Base-by-base conservation (phyloP, 2,329 filamentous ascomycete genomes). In the Byssochlamys sp. region DNA sequence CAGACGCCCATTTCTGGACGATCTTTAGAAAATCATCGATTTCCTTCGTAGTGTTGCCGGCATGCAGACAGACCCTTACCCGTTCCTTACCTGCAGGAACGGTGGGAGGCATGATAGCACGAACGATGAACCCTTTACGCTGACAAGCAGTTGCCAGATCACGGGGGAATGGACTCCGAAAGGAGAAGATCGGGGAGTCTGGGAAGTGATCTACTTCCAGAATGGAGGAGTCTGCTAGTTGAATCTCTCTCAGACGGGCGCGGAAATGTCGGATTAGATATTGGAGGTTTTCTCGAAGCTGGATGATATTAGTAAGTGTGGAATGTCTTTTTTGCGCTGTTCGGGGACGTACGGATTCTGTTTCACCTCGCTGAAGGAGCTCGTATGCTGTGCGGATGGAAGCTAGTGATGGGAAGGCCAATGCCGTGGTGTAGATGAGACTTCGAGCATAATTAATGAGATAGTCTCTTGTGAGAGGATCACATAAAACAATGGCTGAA, bases 361-460 rank as follows among this genome's bases (percentile, higher is more conserved):
- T 82, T 31, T 73, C 67, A 0, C 81, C 82, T 1, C 71, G 68
- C 7, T 66, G 67, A n/a, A 89, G 72, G 31, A 84, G 78, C 6
- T 79, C 75, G 64, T 86, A 88, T 0, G 79, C 77, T 0, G 81
- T 77, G 49, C 78, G 74, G 55, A 88, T 84, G 12, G 80, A 80
- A 0, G 81, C 81, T 1, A 88, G 76, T 1, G 80, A 78, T 0
- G 85, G 81, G 48, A 83, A 83, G 0, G 83, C 80, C 73, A 88
- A 79, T 29, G 86, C 85, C 0, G 87, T 90, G 0, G 87, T 89
- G 69, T 89, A 91, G 56, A 90, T 89, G 49, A 90, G 73, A 1
- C 81, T 84, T n/a, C 87, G 81, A 0, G 87, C 86, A 65, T 90
- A 90, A 66, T 91, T 90, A 70, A 90, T 81, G 55, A 90, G 76